Evolutionary conservation across 352 stramenopile species (phyloP), one percentile per base, ranked within the genome.

Genomic region (Phytophthora cryptogea): DNA sequence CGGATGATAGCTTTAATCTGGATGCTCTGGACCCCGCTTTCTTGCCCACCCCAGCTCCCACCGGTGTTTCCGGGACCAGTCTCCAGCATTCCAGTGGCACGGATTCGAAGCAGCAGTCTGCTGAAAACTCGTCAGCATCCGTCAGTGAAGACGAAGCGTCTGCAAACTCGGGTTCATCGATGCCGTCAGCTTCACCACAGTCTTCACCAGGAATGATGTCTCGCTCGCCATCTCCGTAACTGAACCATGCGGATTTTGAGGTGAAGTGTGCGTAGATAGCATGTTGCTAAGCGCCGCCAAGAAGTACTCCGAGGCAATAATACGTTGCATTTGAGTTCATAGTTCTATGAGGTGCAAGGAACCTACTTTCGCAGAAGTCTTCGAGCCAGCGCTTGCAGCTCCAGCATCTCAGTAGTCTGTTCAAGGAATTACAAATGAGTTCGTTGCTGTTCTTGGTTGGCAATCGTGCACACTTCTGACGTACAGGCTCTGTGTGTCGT

Each of bases 151-250:
- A 78, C 20, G 78, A 84, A 10, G 81, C 53, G 11, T 91, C 81
- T 7, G 77, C 66, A 10, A 82, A 88, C 53, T 89, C 81, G 37
- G 76, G 73, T 13, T 88, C 82, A 35, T 79, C 75, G 20, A 86
- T 85, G 10, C 78, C 82, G 14, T 85, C 76, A 11, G 63, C 60
- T 11, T 88, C 78, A 5, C 78, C 82, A 1, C 66, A 78, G 41
- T 79, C 78, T 27, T 88, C 78, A 2, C 75, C 75, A 8, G 47
- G 50, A 33, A 76, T 84, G 58, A 71, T 80, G 68, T 92, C 82
- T 14, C 72, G 59, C 32, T 89, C 79, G 36, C 69, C 82, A 14
- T 90, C 80, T 1, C 79, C 79, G 5, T 87, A 59, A 16, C 5
- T 14, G 5, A 26, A 43, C 7, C 13, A 27, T 42, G 11, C 9